Conservation (phyloP, 2,329 filamentous ascomycete species). For the Colletotrichum sp. region DNA sequence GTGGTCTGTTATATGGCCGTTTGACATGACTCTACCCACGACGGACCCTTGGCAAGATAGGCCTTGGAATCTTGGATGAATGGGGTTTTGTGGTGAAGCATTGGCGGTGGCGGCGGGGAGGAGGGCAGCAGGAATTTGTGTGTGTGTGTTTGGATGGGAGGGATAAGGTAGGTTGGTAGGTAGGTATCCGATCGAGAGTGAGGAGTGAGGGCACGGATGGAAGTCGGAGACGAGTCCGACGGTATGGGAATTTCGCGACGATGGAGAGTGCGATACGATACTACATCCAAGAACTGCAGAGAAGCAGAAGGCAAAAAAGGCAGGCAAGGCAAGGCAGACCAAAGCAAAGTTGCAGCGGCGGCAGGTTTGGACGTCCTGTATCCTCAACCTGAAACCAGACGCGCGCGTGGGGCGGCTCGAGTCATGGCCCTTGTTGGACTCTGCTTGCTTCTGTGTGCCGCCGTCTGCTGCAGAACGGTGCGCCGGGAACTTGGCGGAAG, state of each 20-base stretch:
- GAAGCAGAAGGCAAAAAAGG: not conserved
- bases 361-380: not conserved
- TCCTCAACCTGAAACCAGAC: slow-evolving; percentile 2
- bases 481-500: not conserved
- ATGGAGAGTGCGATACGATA: not conserved
- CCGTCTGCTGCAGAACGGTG: not conserved
- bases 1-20: not conserved
- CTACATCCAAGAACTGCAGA: not conserved
- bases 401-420: slow-evolving; percentile 1
- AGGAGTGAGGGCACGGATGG: not conserved
- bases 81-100: not conserved
- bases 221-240: not conserved
- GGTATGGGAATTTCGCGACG: not conserved
- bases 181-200: not conserved
- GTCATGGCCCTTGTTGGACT: not conserved
- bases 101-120: not conserved
- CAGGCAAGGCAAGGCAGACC: not conserved
- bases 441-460: not conserved
- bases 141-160: not conserved
- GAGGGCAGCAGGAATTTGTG: not conserved
- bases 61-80: not conserved
- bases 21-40: not conserved
- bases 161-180: not conserved
- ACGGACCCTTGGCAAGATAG: not conserved
- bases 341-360: not conserved